Base-by-base conservation (phyloP, 805 yeast genomes). In the Barnettozyma populi region DNA sequence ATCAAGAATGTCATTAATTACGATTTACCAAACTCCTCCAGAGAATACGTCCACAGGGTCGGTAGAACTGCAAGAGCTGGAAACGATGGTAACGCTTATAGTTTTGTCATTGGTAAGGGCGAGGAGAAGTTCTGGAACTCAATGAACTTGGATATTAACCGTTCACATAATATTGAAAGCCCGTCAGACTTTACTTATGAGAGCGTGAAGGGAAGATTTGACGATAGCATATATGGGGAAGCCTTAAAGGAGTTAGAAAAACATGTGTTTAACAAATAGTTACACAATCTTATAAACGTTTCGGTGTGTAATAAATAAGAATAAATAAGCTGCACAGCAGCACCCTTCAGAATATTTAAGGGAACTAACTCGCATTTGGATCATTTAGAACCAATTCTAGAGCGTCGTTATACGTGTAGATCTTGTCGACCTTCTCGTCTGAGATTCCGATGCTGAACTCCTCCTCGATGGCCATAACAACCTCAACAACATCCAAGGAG, bases 1-100 rank as follows among this genome's bases (percentile, higher is more conserved):
- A 78, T 94, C 43, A 73, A 79, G 39, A 78, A 80, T 52, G 97
- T 94, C 11, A 70, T 94, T 44, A 94, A 94, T 66, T 94, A 94
- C 65, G 98, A 94, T 61, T 65, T 90, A 46, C 99, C 99, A 20
- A 74, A 79, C 23, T 85, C 96, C 1, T 76, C 90, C 1, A 82
- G 95, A 53, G 98, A 94, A 57, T 94, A 94, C 56, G 89, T 94
- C 24, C 99, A 94, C 67, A 78, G 99, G 59, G 89, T 90, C 36
- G 99, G 99, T 36, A 82, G 99, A 71, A 90, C 98, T 0, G 97
- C 98, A 2, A 80, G 99, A 68, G 99, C 99, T 2, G 83, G 85
- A 44, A 78, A 81, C 32, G 45, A 55, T 0, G 99, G 99, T 62
- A 68, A 70, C 34, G 96, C 96, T 0, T 77, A 82, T 62, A 85